Evolutionary conservation across 306 rosid species (phyloP), one percentile per base, ranked within the genome.

Genomic region (Acacia melanoxylon): DNA sequence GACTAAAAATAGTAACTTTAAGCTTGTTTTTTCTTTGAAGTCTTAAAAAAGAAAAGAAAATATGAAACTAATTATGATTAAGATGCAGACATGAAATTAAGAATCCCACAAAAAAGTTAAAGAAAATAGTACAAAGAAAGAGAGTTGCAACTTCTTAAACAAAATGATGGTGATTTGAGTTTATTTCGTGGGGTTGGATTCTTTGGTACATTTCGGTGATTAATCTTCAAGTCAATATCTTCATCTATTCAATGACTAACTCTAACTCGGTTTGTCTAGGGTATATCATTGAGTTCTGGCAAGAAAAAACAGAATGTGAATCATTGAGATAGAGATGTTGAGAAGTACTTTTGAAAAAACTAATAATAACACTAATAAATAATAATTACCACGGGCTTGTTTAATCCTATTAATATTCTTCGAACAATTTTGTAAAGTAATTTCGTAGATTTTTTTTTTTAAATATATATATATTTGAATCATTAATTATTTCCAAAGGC

Each of bases 141-240:
- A 75, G 82, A 77, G 59, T 40, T 83, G 70, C 82, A 81, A 81
- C 84, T 83, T 88, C 91, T 67, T 72, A 81, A 88, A 81, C 87
- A 77, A 77, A 66, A 86, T 88, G 87, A 88, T 86, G 76, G 46
- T 56, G 27, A 54, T 75, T 85, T 78, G 80, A 67, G 85, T 54
- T 83, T 85, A 80, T 41, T 48, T 75, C 3, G 16, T 29, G 46
- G 56, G 85, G 52, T 78, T 83, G 87, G 83, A 85, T 85, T 83
- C 76, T 74, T 78, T 31, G 71, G 33, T 68, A 33, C 48, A 77
- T 61, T 46, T 65, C 75, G 33, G 48, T 44, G 56, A 49, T 49
- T 5, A 49, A 16, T 17, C n/a, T 49, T 15, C 51, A 49, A 15
- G 8, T 49, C 56, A 49, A 49, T 17, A 49, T 49, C n/a, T 15